Base-by-base conservation (phyloP, 306 rosid species). In the Cucumis hystrix region DNA sequence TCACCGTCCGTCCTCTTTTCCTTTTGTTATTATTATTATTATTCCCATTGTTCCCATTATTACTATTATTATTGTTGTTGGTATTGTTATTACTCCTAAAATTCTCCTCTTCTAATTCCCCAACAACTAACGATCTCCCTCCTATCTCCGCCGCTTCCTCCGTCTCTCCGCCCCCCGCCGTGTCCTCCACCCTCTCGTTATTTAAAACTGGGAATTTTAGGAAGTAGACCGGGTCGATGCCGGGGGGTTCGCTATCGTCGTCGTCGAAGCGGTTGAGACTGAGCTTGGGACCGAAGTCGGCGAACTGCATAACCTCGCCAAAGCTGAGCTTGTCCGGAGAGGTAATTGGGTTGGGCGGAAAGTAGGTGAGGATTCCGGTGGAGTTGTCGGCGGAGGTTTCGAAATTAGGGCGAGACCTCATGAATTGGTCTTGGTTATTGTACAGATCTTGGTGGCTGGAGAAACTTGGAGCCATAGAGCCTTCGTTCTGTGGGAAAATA, bases 221-320 rank as follows among this genome's bases (percentile, higher is more conserved):
- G 80, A 93, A 93, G 78, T 85, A 93, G n/a, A 88, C 90, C 8
- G 97, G 93, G 74, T 93, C 98, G 4, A 91, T 83, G 15, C 83
- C 95, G 3, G 78, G 12, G 0, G 89, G 65, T 13, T 82, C 86
- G 30, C 18, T 51, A 14, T 74, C 13, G 7, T 70, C 13, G 7
- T 70, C 58, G 40, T 70, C 67, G 67, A 61, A 61, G n/a, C 75
- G 49, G 52, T 89, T 89, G 21, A 93, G 79, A 43, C 88, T 91
- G 56, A 93, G 47, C 63, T 93, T 93, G 23, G 97, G 97, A 18
- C 98, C 98, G 17, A 93, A 93, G 84, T 93, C 98, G 7, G 98
- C 93, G 51, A 93, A 93, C 85, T 93, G 96, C 98, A 93, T 91
- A 81, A 91, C 97, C 49, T 93, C 98, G 4, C 93, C 93, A 41